These are phyloP conservation scores for Suillus alpinus DNA, from an alignment of 768 basidiomycete genomes.

Conservation along the genomic window DNA sequence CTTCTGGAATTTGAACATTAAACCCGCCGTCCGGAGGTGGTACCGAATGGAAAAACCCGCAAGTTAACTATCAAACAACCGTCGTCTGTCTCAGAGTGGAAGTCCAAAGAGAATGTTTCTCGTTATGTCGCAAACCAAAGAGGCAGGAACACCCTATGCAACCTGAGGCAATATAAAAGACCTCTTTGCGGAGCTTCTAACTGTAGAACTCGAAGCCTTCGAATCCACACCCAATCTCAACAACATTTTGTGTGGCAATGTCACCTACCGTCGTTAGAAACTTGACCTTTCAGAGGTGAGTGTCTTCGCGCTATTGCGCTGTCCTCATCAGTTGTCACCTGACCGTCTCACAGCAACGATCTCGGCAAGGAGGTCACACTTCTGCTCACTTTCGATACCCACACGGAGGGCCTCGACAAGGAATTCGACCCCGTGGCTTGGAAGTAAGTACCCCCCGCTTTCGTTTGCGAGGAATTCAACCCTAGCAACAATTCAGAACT, in stretches of 20 bases:
- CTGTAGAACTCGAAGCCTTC: background rate
- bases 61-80: too few species aligned
- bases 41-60: too few species aligned
- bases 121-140: too few species aligned
- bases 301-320: too few species aligned
- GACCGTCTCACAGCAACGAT: background rate
- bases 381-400: background rate
- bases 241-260: background rate
- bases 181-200: background rate
- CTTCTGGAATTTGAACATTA: too few species aligned
- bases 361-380: background rate
- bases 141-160: too few species aligned
- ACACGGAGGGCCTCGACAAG: background rate
- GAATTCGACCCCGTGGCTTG: background rate
- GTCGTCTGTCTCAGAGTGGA: too few species aligned
- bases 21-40: too few species aligned
- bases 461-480: background rate
- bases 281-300: background rate
- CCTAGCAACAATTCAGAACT: background rate
- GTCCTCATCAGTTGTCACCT: background rate
- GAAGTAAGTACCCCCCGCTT: background rate
- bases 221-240: background rate
- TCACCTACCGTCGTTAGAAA: background rate
- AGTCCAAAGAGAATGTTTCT: too few species aligned
- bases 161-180: background rate